phyloP scores from a whole-genome alignment of 345 rosid species.

The Melastoma malabathricum region DNA sequence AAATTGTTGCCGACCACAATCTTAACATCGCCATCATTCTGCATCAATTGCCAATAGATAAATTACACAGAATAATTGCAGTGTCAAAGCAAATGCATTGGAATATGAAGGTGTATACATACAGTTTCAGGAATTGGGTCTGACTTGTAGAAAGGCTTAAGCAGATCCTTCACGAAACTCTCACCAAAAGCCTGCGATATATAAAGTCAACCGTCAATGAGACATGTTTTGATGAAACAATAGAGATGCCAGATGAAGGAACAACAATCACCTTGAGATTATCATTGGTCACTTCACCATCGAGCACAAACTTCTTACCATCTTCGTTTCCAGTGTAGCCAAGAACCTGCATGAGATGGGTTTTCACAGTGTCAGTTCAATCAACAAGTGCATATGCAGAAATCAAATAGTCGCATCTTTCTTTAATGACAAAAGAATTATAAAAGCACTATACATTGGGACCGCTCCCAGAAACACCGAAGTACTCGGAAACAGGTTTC shows the following conservation, averaged over 20 bases:
- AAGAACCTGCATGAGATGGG: slow-evolving; percentile 36
- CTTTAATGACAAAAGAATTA: neutral
- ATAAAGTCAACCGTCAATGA: too few species aligned
- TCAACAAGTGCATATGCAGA: neutral
- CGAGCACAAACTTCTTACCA: slow-evolving; percentile 46
- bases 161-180: slow-evolving; percentile 58
- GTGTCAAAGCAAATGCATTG: slow-evolving; percentile 1
- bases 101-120: slow-evolving; percentile 12
- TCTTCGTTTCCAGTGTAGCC: slow-evolving; percentile 89
- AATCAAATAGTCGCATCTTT: neutral
- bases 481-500: slow-evolving; percentile 86
- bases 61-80: slow-evolving; percentile 7
- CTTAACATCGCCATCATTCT: slow-evolving; percentile 97
- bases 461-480: slow-evolving; percentile 56
- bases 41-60: slow-evolving; percentile 8
- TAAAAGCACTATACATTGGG: slow-evolving; percentile 36
- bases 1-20: slow-evolving; percentile 87
- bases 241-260: neutral
- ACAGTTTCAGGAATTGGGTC: slow-evolving; percentile 91
- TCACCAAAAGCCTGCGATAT: slow-evolving; percentile 44
- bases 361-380: too few species aligned
- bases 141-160: slow-evolving; percentile 87
- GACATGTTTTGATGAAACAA: too few species aligned
- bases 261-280: slow-evolving; percentile 46
- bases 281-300: slow-evolving; percentile 54